Conservation (phyloP, 2,329 filamentous ascomycete genomes). For the Aspergillus sp. region DNA sequence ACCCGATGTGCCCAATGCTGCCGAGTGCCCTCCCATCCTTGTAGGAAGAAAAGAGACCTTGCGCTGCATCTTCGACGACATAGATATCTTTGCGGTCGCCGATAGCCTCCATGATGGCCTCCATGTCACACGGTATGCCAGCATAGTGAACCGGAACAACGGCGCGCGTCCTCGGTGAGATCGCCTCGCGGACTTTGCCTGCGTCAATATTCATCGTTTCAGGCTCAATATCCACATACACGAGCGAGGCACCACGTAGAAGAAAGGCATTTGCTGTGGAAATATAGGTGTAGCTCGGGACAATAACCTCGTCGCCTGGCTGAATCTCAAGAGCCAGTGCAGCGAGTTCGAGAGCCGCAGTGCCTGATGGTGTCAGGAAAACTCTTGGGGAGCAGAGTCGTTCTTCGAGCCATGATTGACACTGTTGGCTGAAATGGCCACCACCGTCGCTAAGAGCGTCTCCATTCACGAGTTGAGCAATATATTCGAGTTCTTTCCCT, state of each 20-base stretch:
- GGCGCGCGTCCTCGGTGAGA: slow-evolving; percentile 7
- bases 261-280: slow-evolving; percentile 10
- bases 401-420: slow-evolving; percentile 9
- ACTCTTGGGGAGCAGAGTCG: slow-evolving; percentile 1
- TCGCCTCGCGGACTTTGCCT: slow-evolving; percentile 1
- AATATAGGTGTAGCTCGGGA: slow-evolving; percentile 10
- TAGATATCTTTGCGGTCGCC: slow-evolving; percentile 2
- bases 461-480: background rate
- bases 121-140: slow-evolving; percentile 10
- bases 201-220: slow-evolving; percentile 9
- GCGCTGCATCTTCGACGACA: slow-evolving; percentile 11
- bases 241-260: slow-evolving; percentile 6
- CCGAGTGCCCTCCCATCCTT: slow-evolving; percentile 6
- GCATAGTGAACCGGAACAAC: slow-evolving; percentile 11
- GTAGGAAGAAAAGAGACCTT: slow-evolving; percentile 7
- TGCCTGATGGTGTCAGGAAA: slow-evolving; percentile 7
- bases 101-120: slow-evolving; percentile 4
- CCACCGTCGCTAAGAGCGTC: background rate
- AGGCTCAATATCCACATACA: slow-evolving; percentile 10
- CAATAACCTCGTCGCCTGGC: slow-evolving; percentile 11
- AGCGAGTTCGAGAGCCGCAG: slow-evolving; percentile 9
- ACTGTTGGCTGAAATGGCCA: slow-evolving; percentile 1
- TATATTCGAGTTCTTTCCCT: background rate
- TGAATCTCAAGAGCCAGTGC: slow-evolving; percentile 5
- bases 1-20: slow-evolving; percentile 11